These are phyloP conservation scores for Penicillium silybi DNA, from an alignment of 495 filamentous ascomycete species.

Conservation along the genomic window DNA sequence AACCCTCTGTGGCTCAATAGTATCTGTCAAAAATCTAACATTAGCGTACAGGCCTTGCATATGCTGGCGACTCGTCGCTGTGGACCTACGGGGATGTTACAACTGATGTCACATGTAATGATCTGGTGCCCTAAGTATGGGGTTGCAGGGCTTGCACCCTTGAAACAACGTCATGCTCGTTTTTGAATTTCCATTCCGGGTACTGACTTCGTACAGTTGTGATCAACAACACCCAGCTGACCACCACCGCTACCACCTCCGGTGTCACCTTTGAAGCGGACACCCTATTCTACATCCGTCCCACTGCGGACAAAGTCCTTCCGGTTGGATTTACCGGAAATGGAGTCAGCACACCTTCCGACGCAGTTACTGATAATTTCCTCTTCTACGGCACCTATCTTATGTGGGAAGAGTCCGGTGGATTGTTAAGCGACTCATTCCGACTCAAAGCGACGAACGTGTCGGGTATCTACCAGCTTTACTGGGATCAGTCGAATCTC, in stretches of 20 bases:
- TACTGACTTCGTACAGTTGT: conserved; percentile 6
- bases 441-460: conserved; percentile 20
- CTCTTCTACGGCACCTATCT: conserved; percentile 21
- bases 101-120: conserved; percentile 24
- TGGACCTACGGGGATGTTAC: conserved; percentile 19
- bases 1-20: not conserved
- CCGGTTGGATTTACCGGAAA: conserved; percentile 23
- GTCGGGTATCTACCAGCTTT: conserved; percentile 18
- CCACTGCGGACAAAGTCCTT: conserved; percentile 10
- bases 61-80: conserved; percentile 20
- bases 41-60: conserved; percentile 14
- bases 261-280: conserved; percentile 16
- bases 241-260: conserved; percentile 17
- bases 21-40: not conserved
- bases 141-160: not conserved
- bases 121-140: not conserved
- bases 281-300: conserved; percentile 21
- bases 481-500: conserved; percentile 19
- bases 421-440: conserved; percentile 19
- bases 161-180: not conserved
- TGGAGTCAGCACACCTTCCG: conserved; percentile 6
- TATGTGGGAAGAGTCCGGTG: conserved; percentile 16
- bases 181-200: not conserved
- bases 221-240: conserved; percentile 5
- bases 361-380: conserved; percentile 9